Evolutionary conservation across 2,329 filamentous ascomycete species (phyloP).

Genomic region (Sporothrix mexicana): DNA sequence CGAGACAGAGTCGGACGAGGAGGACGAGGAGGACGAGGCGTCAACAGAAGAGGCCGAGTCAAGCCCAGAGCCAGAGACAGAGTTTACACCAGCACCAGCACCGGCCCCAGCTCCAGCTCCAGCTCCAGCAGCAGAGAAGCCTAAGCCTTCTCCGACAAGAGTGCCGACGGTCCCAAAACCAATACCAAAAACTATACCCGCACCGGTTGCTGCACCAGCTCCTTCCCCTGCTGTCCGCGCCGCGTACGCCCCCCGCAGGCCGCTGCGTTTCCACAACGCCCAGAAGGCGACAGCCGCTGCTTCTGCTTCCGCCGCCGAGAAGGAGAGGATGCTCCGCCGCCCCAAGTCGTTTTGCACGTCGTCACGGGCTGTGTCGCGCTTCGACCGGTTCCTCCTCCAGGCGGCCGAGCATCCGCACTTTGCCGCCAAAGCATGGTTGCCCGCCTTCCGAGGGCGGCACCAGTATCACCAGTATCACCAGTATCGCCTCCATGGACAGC

Average conservation of each 20-base stretch:
- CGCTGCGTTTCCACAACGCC: not conserved
- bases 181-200: not conserved
- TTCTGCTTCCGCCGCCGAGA: not conserved
- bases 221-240: not conserved
- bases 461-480: too few relatives aligned
- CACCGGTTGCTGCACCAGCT: not conserved
- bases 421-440: conserved; percentile 18
- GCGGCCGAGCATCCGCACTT: conserved; percentile 27
- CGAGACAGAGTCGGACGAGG: not conserved
- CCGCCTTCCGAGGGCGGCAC: not conserved
- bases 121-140: too few relatives aligned
- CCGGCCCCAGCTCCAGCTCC: not conserved
- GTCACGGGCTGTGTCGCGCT: not conserved
- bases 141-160: not conserved
- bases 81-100: not conserved
- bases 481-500: too few relatives aligned
- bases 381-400: conserved; percentile 25
- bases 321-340: not conserved
- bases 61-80: not conserved
- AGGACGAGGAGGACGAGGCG: not conserved
- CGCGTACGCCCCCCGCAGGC: not conserved
- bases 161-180: not conserved
- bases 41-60: not conserved
- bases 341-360: conserved; percentile 15
- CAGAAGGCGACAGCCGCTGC: not conserved